Percentiles rank a stretch among this genome's conserved stretches.
phyloP scores from a whole-genome alignment of 2,329 filamentous ascomycete genomes.

The Xylariomycetidae sp. region DNA sequence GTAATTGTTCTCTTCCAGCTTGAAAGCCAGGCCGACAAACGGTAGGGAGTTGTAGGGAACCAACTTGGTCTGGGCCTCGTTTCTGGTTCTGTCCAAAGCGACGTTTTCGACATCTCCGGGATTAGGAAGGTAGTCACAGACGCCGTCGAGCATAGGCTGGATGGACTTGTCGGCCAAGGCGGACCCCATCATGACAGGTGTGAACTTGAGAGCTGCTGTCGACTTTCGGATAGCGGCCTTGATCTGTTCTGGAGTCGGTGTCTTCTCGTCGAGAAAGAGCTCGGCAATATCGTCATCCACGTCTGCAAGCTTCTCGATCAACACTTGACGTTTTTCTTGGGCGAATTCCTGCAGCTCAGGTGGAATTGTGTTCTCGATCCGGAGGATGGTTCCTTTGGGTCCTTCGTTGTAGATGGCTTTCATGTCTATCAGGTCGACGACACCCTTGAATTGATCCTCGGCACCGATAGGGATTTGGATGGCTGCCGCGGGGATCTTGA shows the following conservation, averaged over 20 bases:
- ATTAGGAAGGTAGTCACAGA: slow-evolving; percentile 93
- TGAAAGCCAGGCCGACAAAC: slow-evolving; percentile 95
- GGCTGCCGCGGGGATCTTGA: slow-evolving; percentile 87
- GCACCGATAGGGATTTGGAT: slow-evolving; percentile 91
- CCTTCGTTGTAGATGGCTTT: slow-evolving; percentile 92
- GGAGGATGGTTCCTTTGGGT: slow-evolving; percentile 69
- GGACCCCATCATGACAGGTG: slow-evolving; percentile 93
- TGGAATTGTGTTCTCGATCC: slow-evolving; percentile 75
- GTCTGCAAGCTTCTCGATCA: slow-evolving; percentile 94
- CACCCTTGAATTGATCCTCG: slow-evolving; percentile 87
- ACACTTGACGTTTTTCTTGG: slow-evolving; percentile 73
- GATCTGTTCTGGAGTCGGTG: slow-evolving; percentile 76
- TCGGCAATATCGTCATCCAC: slow-evolving; percentile 98
- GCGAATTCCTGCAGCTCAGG: slow-evolving; percentile 71
- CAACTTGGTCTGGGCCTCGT: slow-evolving; percentile 77
- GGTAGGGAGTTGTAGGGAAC: slow-evolving; percentile 90
- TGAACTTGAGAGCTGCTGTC: slow-evolving; percentile 86
- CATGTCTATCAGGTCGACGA: slow-evolving; percentile 90
- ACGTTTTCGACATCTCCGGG: slow-evolving; percentile 84
- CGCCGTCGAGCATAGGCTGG: slow-evolving; percentile 93
- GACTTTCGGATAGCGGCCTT: slow-evolving; percentile 87
- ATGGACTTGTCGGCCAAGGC: slow-evolving; percentile 92
- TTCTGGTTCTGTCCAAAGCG: slow-evolving; percentile 76
- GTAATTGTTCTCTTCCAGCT: slow-evolving; percentile 98
- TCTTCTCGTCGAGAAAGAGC: slow-evolving; percentile 82